phyloP scores from a whole-genome alignment of 1,284 basidiomycete species.

The Boletellus sp. region DNA sequence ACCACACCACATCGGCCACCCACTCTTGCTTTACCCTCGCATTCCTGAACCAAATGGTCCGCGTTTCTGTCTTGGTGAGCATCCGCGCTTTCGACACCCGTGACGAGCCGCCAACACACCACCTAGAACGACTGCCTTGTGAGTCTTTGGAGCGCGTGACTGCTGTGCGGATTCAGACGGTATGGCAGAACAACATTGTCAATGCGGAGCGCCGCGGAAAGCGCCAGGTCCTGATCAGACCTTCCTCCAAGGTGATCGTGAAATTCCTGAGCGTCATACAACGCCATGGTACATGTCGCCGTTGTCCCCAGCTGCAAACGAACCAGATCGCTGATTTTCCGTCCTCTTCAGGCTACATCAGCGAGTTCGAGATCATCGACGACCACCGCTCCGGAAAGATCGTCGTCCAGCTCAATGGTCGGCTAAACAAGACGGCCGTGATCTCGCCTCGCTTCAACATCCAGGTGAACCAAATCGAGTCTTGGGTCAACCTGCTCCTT shows the following conservation, averaged over 20 bases:
- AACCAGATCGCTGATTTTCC: conserved; percentile 2
- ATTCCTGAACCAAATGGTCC: conserved; percentile 61
- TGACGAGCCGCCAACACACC: background rate
- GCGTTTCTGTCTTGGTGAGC: conserved; percentile 79
- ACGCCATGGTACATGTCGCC: conserved; percentile 69
- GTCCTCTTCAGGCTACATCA: conserved; percentile 81
- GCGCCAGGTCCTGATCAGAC: conserved; percentile 94
- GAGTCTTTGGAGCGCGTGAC: conserved; percentile 25
- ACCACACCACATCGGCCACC: background rate
- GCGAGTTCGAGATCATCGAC: conserved; percentile 99
- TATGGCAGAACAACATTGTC: conserved; percentile 87
- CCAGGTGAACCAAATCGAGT: conserved; percentile 88
- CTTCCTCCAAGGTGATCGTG: conserved; percentile 93
- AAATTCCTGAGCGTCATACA: conserved; percentile 98
- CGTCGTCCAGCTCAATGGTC: conserved; percentile 97
- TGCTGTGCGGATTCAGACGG: background rate
- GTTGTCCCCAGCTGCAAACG: background rate
- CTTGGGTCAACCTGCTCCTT: conserved; percentile 91
- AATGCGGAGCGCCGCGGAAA: conserved; percentile 98
- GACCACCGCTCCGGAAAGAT: conserved; percentile 99
- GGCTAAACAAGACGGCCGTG: conserved; percentile 98
- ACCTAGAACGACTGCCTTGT: conserved; percentile 77
- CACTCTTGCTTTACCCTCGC: too few species aligned
- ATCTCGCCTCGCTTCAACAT: conserved; percentile 99
- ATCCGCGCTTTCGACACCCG: background rate